phyloP scores from a whole-genome alignment of 75 land plant species.

The Sequoia sempervirens region DNA sequence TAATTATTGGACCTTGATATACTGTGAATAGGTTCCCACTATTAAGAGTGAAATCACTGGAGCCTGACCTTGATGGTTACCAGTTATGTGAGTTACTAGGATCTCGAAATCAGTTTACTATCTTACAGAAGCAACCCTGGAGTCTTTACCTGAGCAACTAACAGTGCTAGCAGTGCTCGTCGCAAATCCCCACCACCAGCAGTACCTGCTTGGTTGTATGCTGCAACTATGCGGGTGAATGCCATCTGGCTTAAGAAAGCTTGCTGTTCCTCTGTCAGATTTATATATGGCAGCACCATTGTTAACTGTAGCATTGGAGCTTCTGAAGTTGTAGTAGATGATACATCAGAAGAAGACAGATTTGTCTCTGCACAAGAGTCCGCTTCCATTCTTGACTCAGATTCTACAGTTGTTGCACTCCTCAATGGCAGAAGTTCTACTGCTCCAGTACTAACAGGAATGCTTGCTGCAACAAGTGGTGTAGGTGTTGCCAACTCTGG shows the following conservation, averaged over 20 bases:
- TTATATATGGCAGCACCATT: conserved; percentile 29
- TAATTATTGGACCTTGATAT: background rate
- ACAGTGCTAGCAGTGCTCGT: conserved; percentile 64
- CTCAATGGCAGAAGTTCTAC: conserved; percentile 11
- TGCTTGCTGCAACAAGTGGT: conserved; percentile 12
- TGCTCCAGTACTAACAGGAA: conserved; percentile 19
- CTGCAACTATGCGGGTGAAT: conserved; percentile 58
- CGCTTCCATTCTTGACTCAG: conserved; percentile 20
- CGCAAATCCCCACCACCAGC: conserved; percentile 43
- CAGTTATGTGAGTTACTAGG: background rate
- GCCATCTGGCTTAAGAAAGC: conserved; percentile 38
- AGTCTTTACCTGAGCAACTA: conserved; percentile 63
- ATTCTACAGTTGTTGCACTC: conserved; percentile 14
- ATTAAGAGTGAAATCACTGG: background rate
- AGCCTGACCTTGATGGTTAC: background rate
- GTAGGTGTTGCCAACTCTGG: conserved; percentile 2
- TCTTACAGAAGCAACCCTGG: background rate
- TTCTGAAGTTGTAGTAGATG: conserved; percentile 28
- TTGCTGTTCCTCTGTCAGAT: conserved; percentile 53
- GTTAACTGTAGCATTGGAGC: conserved; percentile 30
- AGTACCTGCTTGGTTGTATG: conserved; percentile 25
- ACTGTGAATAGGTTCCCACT: background rate
- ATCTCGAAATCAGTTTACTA: background rate
- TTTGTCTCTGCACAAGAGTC: conserved; percentile 27
- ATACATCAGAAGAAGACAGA: conserved; percentile 29